Evolutionary conservation across 257 asterid species (phyloP).

Genomic region (Solanum virginianum): DNA sequence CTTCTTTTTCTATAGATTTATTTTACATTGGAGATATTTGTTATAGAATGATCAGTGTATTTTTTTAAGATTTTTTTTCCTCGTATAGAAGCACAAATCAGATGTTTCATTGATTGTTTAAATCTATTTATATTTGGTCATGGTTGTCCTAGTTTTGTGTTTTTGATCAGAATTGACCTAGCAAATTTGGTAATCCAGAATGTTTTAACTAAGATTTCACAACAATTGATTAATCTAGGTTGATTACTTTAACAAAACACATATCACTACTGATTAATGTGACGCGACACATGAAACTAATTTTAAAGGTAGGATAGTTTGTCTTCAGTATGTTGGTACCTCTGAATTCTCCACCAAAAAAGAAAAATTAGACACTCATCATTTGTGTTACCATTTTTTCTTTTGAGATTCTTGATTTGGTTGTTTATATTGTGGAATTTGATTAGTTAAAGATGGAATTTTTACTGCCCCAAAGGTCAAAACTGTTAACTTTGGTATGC

Average conservation of each 20-base stretch:
- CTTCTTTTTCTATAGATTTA: not conserved
- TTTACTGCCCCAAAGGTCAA: not conserved
- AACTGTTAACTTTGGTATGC: not conserved
- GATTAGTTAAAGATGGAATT: not conserved
- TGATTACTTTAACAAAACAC: not conserved
- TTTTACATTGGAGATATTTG: not conserved
- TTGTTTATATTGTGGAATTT: not conserved
- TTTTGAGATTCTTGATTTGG: not conserved
- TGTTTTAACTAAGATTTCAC: not conserved
- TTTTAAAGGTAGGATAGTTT: not conserved
- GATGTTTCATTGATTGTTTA: not conserved
- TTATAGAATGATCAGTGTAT: not conserved
- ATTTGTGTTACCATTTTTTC: not conserved
- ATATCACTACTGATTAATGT: not conserved
- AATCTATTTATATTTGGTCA: not conserved
- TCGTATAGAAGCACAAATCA: not conserved
- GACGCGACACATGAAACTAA: not conserved
- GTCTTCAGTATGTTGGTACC: slow-evolving; percentile 26
- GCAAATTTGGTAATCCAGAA: not conserved
- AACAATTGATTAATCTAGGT: not conserved
- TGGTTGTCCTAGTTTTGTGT: not conserved
- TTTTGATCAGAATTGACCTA: slow-evolving; percentile 50
- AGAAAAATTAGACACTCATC: slow-evolving; percentile 24
- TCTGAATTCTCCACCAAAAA: slow-evolving; percentile 50
- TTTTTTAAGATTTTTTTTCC: not conserved